Conservation (phyloP, 306 rosid genomes). For the Leucaena leucocephala region DNA sequence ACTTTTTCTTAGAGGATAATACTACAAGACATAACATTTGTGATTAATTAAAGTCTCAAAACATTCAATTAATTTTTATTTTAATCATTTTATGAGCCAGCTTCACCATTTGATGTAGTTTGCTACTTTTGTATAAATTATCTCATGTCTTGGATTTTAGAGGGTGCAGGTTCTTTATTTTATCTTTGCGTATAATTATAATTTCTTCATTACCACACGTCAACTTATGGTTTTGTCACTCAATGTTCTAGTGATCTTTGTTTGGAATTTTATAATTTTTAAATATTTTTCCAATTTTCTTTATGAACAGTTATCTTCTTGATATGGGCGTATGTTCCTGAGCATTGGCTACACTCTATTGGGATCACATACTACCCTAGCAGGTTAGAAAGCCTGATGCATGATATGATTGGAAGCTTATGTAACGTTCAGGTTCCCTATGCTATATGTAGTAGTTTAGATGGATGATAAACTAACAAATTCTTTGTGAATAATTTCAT, state of each 20-base stretch:
- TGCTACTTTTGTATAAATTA: not conserved
- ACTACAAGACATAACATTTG: not conserved
- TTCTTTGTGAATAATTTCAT: not conserved
- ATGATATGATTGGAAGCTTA: constrained; percentile 22
- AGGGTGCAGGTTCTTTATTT: not conserved
- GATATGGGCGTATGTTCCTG: constrained; percentile 95
- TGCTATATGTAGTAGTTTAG: not conserved
- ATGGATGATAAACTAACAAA: not conserved
- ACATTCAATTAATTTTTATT: not conserved
- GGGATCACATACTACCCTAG: constrained; percentile 89
- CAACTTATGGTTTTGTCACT: not conserved
- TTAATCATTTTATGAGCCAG: not conserved
- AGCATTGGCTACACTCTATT: constrained; percentile 76
- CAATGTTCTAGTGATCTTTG: not conserved
- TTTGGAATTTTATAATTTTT: constrained; percentile 1
- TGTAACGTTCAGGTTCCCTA: constrained; percentile 10
- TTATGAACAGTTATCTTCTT: constrained; percentile 71
- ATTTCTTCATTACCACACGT: not conserved
- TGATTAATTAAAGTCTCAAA: not conserved
- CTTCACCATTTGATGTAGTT: not conserved
- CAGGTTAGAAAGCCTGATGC: constrained; percentile 56
- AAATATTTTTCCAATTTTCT: constrained; percentile 10
- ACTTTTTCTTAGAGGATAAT: not conserved
- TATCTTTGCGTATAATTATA: not conserved
- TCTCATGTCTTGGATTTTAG: not conserved